phyloP scores from a whole-genome alignment of 306 rosid species.

The Acacia acuminata region DNA sequence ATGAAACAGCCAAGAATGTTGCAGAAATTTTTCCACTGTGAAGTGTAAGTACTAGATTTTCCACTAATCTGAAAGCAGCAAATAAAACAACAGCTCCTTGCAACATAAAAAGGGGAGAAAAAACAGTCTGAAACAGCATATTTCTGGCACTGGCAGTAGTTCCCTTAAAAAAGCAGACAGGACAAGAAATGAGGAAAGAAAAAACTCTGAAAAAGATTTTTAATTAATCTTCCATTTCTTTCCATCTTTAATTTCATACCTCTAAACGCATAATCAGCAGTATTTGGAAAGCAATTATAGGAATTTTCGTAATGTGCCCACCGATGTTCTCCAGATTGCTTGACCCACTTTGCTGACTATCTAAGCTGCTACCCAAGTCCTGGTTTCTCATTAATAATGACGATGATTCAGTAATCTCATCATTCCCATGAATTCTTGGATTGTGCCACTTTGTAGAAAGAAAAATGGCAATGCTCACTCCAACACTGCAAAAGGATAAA shows the following conservation, averaged over 20 bases:
- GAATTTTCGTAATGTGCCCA: constrained; percentile 78
- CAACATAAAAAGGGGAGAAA: constrained; percentile 57
- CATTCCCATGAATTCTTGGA: constrained; percentile 78
- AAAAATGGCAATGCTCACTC: constrained; percentile 91
- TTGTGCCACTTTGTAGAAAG: constrained; percentile 96
- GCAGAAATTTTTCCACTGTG: constrained; percentile 33
- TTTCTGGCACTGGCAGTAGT: constrained; percentile 32
- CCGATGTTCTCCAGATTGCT: constrained; percentile 81
- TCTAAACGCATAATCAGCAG: constrained; percentile 60
- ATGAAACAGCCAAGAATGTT: constrained; percentile 46
- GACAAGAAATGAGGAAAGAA: neutral
- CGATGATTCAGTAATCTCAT: constrained; percentile 48
- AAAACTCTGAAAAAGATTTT: neutral
- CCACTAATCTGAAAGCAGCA: constrained; percentile 52
- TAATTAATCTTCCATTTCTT: neutral
- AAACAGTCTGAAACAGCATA: constrained; percentile 38
- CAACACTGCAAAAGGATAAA: constrained; percentile 65
- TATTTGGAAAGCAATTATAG: constrained; percentile 55
- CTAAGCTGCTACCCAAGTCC: constrained; percentile 68
- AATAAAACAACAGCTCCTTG: constrained; percentile 67
- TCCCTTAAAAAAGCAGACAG: constrained; percentile 40
- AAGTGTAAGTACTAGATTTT: constrained; percentile 44
- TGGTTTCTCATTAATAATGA: constrained; percentile 57
- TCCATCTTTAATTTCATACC: constrained; percentile 32
- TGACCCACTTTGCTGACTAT: constrained; percentile 43